Percentiles rank a stretch among this genome's conserved stretches.
Conservation (phyloP, 1,284 basidiomycete species). For the Wolfiporia cocos region DNA sequence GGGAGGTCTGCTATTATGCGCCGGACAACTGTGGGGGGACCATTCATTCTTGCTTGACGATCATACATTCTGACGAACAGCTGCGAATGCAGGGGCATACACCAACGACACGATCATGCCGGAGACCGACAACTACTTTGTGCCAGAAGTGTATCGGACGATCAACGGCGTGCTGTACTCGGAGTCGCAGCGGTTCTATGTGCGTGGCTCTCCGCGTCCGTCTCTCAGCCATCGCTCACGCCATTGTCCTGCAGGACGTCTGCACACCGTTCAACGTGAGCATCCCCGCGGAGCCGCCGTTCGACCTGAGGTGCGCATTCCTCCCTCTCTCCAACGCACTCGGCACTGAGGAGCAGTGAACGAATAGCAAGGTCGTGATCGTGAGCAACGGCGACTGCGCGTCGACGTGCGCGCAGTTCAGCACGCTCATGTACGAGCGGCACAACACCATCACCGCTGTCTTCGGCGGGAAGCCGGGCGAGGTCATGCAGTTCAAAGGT, state of each 20-base stretch:
- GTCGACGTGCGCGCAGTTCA: constrained; percentile 62
- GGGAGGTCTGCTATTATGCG: constrained; percentile 36
- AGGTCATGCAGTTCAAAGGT: constrained; percentile 53
- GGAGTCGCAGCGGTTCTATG: constrained; percentile 55
- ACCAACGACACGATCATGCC: constrained; percentile 46
- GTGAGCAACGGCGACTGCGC: constrained; percentile 50
- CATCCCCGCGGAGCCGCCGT: constrained; percentile 46
- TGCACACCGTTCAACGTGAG: constrained; percentile 34
- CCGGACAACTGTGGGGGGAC: constrained; percentile 39
- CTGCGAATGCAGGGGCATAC: constrained; percentile 37
- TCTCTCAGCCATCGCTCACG: background rate
- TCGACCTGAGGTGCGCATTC: constrained; percentile 39
- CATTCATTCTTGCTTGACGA: too few relatives aligned
- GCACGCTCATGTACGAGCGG: constrained; percentile 54
- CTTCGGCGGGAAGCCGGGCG: constrained; percentile 55
- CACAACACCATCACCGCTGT: constrained; percentile 50
- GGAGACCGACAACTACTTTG: constrained; percentile 40
- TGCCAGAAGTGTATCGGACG: constrained; percentile 35
- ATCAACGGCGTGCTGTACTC: constrained; percentile 44
- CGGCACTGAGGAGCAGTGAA: too few relatives aligned
- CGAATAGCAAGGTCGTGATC: constrained; percentile 53
- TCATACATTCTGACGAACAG: background rate
- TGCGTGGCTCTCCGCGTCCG: constrained; percentile 19
- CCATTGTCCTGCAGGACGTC: constrained; percentile 21
- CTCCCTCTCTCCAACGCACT: background rate